Evolutionary conservation across 495 filamentous ascomycete genomes (phyloP), one percentile per base, ranked within the genome.

Genomic region (Penicillium subrubescens): DNA sequence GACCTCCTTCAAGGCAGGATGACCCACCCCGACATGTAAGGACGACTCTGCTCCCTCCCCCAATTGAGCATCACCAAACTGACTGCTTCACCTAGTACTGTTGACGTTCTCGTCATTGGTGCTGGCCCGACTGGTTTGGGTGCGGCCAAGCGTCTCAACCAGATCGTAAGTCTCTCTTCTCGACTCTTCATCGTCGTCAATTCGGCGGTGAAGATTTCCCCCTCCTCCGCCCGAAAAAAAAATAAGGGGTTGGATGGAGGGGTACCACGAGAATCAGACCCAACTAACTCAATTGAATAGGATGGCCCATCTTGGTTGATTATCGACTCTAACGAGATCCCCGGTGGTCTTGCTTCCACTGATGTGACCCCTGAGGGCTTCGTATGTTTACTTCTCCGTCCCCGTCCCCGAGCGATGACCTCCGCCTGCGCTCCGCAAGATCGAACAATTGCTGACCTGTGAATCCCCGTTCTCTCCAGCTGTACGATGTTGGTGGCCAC

Each of bases 401-500:
- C 44, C 11, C n/a, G 43, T 41, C 35, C 17, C 17, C 19, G 14
- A 17, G 19, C 39, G 43, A 27, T 10, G n/a, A 41, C 19, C 43
- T 33, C 43, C 41, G 43, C 43, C 31, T 7, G 21, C 0, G 8
- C 21, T 48, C 44, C 48, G 25, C 57, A 23, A 48, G 10, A 46
- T n/a, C 29, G 8, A 62, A 39, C 44, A 50, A 46, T 21, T 12
- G 19, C 33, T 44, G 23, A 54, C 51, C 19, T 23, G 53, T n/a
- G 27, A 12, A 12, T 33, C 39, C 15, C 17, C 37, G 23, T 54
- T 57, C 39, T 46, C 33, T 51, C 15, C 70, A 98, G 94, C 89
- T 99, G 69, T 99, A 97, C 84, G 95, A 99, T 84, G 95, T 99
- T 71, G 95, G 95, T 75, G 95, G 95, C 70, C 95, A 99, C 81